Base-by-base conservation (phyloP, 805 yeast species). In the Ogataea allantospora region DNA sequence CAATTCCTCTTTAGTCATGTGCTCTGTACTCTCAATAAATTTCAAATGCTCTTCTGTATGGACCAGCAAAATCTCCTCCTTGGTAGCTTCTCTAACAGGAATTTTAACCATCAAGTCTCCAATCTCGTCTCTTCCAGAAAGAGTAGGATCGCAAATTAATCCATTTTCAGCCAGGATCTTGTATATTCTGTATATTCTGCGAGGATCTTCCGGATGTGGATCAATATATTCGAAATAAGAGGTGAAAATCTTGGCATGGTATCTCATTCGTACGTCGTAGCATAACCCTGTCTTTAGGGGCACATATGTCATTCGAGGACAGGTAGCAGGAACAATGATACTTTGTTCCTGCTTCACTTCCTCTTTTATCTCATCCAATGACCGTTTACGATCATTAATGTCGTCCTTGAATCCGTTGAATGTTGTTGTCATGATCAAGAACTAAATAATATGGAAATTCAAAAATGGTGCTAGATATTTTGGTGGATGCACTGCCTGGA, bases 121-220 rank as follows among this genome's bases (percentile, higher is more conserved):
- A 40, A 91, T 78, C 20, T 84, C 80, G 35, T 81, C 84, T 6
- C 67, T 60, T 9, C 86, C 89, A 2, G 83, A 74, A 33, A 88
- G 67, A 7, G 83, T 73, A 11, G 87, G 83, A 57, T 91, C 97
- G 24, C 68, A 75, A 39, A 93, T 82, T 11, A 93, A 70, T 0
- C 99, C 99, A 25, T 93, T 88, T 56, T 93, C 97, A 0, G 96
- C 97, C 29, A 93, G 71, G 27, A 85, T 83, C 64, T 93, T 88
- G 67, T 93, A 93, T 31, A 93, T 86, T 40, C 98, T 74, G 63
- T 89, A 93, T 24, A 91, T 89, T 50, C 99, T 78, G 46, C 99
- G 74, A 8, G 99, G 99, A 57, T 93, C 99, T 60, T 93, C 99
- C 4, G 99, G 99, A 58, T 93, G 99, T 2, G 98, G 99, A 57